Percentiles rank a stretch among this genome's conserved stretches.
phyloP scores from a whole-genome alignment of 164 flowering plant species.

The Magnolia officinalis region DNA sequence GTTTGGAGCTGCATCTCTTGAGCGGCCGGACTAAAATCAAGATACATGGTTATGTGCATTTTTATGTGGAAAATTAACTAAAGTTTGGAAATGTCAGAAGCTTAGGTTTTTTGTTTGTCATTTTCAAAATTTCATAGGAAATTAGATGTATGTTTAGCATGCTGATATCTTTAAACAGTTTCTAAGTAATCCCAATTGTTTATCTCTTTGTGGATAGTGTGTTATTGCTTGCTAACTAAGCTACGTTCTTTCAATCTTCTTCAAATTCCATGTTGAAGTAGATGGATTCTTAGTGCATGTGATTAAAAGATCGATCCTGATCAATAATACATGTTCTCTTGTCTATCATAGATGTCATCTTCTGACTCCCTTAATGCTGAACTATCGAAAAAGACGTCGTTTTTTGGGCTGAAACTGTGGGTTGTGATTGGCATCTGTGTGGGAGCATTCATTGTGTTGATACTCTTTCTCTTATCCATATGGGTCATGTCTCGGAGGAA shows the following conservation, averaged over 20 bases:
- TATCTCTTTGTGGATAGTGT: neutral
- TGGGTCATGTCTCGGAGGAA: constrained; percentile 62
- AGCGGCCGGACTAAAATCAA: neutral
- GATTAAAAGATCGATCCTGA: neutral
- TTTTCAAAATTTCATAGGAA: neutral
- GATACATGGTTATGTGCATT: neutral
- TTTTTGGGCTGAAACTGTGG: constrained; percentile 66
- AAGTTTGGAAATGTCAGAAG: neutral
- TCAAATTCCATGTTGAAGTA: neutral
- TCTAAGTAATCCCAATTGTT: no score
- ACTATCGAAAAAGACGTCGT: constrained; percentile 46
- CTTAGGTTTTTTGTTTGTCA: neutral
- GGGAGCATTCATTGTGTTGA: constrained; percentile 58
- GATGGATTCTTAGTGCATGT: neutral
- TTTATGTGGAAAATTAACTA: neutral
- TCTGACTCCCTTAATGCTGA: constrained; percentile 35
- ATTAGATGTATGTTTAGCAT: neutral
- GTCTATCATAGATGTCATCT: constrained; percentile 41
- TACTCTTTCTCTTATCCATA: constrained; percentile 54
- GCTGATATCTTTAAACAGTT: neutral
- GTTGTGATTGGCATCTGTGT: constrained; percentile 65
- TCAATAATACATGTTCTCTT: constrained; percentile 1
- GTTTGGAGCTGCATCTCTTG: neutral
- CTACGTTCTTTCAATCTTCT: neutral
- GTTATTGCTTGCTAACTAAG: neutral